Evolutionary conservation across 2,329 filamentous ascomycete genomes (phyloP).

Genomic region (Monosporascus cannonballus): DNA sequence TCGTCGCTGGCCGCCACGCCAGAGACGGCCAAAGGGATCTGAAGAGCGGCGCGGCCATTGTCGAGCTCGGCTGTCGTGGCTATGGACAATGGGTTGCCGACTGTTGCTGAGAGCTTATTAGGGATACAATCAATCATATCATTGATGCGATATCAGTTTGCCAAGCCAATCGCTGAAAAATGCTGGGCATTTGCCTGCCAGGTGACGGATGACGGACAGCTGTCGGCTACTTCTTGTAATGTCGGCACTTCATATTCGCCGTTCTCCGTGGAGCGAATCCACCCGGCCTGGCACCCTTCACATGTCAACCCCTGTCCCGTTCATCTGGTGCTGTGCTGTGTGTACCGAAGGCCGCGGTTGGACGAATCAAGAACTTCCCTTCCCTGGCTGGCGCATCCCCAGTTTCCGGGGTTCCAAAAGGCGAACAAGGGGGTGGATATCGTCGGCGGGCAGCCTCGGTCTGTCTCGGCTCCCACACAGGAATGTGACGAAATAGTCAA

Average conservation of each 20-base stretch:
- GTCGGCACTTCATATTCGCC: not conserved
- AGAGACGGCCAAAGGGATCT: conserved; percentile 24
- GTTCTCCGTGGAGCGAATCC: not conserved
- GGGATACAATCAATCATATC: not conserved
- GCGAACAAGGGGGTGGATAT: not conserved
- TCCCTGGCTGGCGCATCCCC: not conserved
- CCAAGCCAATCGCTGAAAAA: not conserved
- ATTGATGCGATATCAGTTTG: not conserved
- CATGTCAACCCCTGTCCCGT: not conserved
- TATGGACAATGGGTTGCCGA: not conserved
- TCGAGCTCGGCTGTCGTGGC: not conserved
- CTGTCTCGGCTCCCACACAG: not conserved
- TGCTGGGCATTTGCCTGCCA: not conserved
- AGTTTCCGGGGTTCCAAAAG: not conserved
- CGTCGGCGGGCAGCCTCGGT: not conserved
- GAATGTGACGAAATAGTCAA: not conserved
- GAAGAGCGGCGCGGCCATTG: conserved; percentile 25
- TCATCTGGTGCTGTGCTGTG: not conserved
- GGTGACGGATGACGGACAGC: not conserved
- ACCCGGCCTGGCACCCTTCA: too few relatives aligned
- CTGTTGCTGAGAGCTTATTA: not conserved
- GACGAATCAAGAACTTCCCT: not conserved
- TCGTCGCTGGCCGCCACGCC: conserved; percentile 25
- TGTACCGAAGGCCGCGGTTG: not conserved
- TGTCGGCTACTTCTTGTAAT: not conserved